phyloP scores from a whole-genome alignment of 2,329 filamentous ascomycete species.

The Xylariales sp. region DNA sequence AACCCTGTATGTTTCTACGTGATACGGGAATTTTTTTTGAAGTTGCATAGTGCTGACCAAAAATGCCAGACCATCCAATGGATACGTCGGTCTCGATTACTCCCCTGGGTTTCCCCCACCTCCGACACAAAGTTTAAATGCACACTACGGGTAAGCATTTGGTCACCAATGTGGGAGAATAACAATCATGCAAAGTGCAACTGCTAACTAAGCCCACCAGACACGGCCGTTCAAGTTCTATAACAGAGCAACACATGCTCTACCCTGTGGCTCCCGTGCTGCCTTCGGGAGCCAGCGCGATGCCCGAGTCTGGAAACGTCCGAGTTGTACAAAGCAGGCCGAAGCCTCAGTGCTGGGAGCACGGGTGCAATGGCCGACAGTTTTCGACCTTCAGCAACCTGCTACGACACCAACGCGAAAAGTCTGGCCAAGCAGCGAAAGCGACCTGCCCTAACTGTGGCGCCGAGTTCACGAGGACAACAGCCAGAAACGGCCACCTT shows the following conservation, averaged over 20 bases:
- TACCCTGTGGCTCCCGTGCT: conserved; percentile 37
- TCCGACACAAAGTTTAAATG: conserved; percentile 22
- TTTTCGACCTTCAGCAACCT: conserved; percentile 97
- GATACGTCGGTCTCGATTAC: conserved; percentile 42
- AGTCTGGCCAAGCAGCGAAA: conserved; percentile 86
- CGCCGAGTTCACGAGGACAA: conserved; percentile 87
- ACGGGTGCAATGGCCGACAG: conserved; percentile 91
- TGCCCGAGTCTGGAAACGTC: conserved; percentile 46
- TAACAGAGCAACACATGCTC: conserved; percentile 38
- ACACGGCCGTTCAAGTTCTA: conserved; percentile 33
- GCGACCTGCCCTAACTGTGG: conserved; percentile 87
- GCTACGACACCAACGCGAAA: conserved; percentile 87
- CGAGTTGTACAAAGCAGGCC: conserved; percentile 72
- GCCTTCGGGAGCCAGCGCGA: conserved; percentile 25
- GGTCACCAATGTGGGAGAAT: too few species aligned
- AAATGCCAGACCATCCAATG: conserved; percentile 22
- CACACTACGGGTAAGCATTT: conserved; percentile 36
- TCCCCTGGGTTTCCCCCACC: conserved; percentile 26
- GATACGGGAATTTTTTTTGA: conserved; percentile 14
- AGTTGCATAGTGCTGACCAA: not conserved
- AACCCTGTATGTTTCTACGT: too few species aligned
- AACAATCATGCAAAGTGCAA: too few species aligned
- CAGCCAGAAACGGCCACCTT: conserved; percentile 80
- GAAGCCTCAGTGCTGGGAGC: conserved; percentile 97
- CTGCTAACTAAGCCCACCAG: too few species aligned